Base-by-base conservation (phyloP, 768 basidiomycete species). In the Leccinum ochraceum region DNA sequence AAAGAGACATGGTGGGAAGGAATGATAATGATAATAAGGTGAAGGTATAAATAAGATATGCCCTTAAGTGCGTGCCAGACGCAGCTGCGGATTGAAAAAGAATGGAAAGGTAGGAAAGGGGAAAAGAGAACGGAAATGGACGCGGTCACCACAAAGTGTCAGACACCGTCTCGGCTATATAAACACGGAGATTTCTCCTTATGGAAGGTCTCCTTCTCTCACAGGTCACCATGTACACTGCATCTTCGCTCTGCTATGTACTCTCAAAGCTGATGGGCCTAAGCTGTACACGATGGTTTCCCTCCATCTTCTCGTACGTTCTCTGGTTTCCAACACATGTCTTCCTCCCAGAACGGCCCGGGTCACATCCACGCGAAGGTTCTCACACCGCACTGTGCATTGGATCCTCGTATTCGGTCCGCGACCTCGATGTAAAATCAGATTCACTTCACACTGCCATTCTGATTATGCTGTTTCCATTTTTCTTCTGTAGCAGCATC, bases 1-100 rank as follows among this genome's bases (percentile, higher is more conserved):
- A 86, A 48, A 74, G 59, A 8, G 73, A 64, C 73, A 75, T 64
- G 22, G 53, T 5, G 54, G 67, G 16, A 54, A 60, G 16, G 57
- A 65, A 50, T 16, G 46, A 34, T 34, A 14, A 30, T 30, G 30
- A 30, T 30, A 30, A 34, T 36, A n/a, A 26, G 16, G 8, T 49
- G 1, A 22, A 22, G n/a, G 30, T 20, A 14, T 9, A 17, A 13
- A n/a, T n/a, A 2, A 14, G 20, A n/a, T n/a, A 48, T 4, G 5
- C 11, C 26, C 4, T 28, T 30, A 30, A 30, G 30, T 51, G 71
- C 70, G 74, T 71, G 53, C 68, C 69, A 63, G 71, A 70, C 69
- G 67, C 76, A 49, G 44, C 53, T 46, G 20, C 1, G 24, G n/a
- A 54, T 8, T 24, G 6, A 26, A 49, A 49, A 26, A 24, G 48